These are phyloP conservation scores for Madurella fahalii DNA, from an alignment of 2,329 filamentous ascomycete species.

Conservation along the genomic window DNA sequence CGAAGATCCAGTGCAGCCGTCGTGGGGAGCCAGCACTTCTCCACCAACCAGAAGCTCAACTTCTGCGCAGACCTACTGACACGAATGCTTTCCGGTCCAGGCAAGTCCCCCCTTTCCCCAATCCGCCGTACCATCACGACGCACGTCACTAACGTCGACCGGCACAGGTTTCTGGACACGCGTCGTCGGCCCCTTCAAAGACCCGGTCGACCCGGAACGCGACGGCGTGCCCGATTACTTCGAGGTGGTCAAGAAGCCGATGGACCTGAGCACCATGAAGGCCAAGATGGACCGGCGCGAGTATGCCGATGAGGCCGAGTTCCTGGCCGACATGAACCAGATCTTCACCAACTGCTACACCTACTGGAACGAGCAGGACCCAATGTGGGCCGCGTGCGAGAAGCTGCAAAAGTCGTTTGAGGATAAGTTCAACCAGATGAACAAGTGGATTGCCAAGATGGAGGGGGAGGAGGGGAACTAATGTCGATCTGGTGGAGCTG, in stretches of 20 bases:
- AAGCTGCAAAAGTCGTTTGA: constrained; percentile 51
- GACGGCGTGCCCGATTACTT: constrained; percentile 61
- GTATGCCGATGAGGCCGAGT: constrained; percentile 51
- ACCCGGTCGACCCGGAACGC: constrained; percentile 51
- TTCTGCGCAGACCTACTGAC: constrained; percentile 56
- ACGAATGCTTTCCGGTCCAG: constrained; percentile 59
- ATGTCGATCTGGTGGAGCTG: neutral
- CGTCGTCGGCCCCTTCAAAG: constrained; percentile 58
- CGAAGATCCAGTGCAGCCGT: constrained; percentile 26
- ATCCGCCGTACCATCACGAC: neutral
- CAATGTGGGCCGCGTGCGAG: constrained; percentile 53
- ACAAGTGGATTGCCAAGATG: constrained; percentile 57
- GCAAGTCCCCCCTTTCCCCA: constrained; percentile 33
- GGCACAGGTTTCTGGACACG: constrained; percentile 59
- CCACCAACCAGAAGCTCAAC: constrained; percentile 45
- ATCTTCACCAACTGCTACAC: constrained; percentile 62
- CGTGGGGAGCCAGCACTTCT: constrained; percentile 31
- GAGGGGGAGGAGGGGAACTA: constrained; percentile 38
- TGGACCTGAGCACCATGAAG: constrained; percentile 60
- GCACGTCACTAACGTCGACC: neutral
- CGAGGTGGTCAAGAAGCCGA: constrained; percentile 56
- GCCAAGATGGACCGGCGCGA: constrained; percentile 52
- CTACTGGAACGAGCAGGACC: constrained; percentile 56
- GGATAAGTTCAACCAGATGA: constrained; percentile 50
- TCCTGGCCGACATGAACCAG: constrained; percentile 54